phyloP scores from a whole-genome alignment of 306 rosid genomes.

The Quercus parvula region DNA sequence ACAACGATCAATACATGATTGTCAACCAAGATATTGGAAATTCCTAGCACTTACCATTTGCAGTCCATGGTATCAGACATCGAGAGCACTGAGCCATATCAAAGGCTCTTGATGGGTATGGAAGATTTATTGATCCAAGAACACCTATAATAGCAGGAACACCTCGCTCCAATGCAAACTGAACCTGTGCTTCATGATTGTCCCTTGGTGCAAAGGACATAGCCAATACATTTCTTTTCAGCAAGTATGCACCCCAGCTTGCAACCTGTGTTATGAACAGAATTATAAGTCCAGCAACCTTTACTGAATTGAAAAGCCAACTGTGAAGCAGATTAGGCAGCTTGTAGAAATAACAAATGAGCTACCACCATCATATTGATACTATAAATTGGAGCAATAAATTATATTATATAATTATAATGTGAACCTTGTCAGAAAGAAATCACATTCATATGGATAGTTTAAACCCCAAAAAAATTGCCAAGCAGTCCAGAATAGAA shows the following conservation, averaged over 20 bases:
- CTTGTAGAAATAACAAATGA: conserved; percentile 11
- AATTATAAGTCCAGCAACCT: conserved; percentile 31
- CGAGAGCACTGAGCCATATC: conserved; percentile 99
- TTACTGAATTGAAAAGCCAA: conserved; percentile 6
- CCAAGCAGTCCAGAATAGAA: background rate
- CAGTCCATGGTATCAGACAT: conserved; percentile 90
- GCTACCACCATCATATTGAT: background rate
- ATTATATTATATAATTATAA: background rate
- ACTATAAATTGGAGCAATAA: background rate
- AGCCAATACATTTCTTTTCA: conserved; percentile 79
- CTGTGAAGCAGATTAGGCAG: conserved; percentile 17
- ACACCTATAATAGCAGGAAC: conserved; percentile 95
- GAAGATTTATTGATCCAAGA: conserved; percentile 83
- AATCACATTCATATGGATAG: background rate
- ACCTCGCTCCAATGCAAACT: conserved; percentile 95
- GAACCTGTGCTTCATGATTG: conserved; percentile 98
- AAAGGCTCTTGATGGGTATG: conserved; percentile 88
- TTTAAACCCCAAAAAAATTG: background rate
- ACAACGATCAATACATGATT: conserved; percentile 11
- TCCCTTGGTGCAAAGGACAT: conserved; percentile 98
- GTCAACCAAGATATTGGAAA: conserved; percentile 6
- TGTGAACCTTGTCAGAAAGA: background rate
- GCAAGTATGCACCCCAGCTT: conserved; percentile 98
- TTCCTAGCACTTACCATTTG: conserved; percentile 60
- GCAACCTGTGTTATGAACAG: conserved; percentile 68